A percentile compares a stretch with the other conserved stretches of the same genome.
These are phyloP conservation scores for Penicillium bovifimosum DNA, from an alignment of 495 filamentous ascomycete species.

Conservation along the genomic window DNA sequence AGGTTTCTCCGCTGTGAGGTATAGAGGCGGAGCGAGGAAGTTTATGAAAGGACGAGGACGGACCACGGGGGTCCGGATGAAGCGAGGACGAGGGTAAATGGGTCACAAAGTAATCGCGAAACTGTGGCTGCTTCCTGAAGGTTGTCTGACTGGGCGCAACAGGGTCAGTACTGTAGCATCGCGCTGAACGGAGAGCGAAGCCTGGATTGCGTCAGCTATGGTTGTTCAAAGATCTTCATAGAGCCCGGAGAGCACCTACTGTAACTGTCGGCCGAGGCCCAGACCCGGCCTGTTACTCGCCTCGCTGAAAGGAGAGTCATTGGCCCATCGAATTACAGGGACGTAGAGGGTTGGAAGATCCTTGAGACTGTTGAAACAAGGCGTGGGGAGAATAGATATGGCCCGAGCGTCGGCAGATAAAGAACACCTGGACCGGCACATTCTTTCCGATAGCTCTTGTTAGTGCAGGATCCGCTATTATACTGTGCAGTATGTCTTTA, in stretches of 20 bases:
- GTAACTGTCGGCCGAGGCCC: slow-evolving; percentile 33
- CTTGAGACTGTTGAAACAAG: not conserved
- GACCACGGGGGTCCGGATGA: slow-evolving; percentile 76
- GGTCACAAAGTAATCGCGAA: slow-evolving; percentile 96
- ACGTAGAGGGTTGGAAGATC: slow-evolving; percentile 1
- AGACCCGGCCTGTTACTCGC: slow-evolving; percentile 40
- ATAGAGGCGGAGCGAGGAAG: slow-evolving; percentile 76
- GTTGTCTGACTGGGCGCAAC: slow-evolving; percentile 5
- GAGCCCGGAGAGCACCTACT: slow-evolving; percentile 29
- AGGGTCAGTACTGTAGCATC: slow-evolving; percentile 17
- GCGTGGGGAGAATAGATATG: slow-evolving; percentile 13
- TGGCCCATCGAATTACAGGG: slow-evolving; percentile 29
- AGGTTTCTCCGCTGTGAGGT: slow-evolving; percentile 59
- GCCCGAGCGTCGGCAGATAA: slow-evolving; percentile 30
- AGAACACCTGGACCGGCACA: slow-evolving; percentile 17
- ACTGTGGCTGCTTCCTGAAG: slow-evolving; percentile 47
- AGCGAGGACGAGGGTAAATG: slow-evolving; percentile 90
- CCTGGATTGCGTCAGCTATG: slow-evolving; percentile 13
- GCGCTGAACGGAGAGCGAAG: slow-evolving; percentile 17
- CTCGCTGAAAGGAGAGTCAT: slow-evolving; percentile 40
- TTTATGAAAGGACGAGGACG: slow-evolving; percentile 56
- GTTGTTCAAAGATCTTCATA: not conserved
- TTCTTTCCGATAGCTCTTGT: slow-evolving; percentile 12
- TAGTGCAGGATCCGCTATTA: not conserved
- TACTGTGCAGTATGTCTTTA: too few relatives aligned